Percentiles rank a stretch among this genome's conserved stretches.
These are phyloP conservation scores for Acanthamoeba healyi DNA, from an alignment of 208 protist genomes.

Conservation along the genomic window DNA sequence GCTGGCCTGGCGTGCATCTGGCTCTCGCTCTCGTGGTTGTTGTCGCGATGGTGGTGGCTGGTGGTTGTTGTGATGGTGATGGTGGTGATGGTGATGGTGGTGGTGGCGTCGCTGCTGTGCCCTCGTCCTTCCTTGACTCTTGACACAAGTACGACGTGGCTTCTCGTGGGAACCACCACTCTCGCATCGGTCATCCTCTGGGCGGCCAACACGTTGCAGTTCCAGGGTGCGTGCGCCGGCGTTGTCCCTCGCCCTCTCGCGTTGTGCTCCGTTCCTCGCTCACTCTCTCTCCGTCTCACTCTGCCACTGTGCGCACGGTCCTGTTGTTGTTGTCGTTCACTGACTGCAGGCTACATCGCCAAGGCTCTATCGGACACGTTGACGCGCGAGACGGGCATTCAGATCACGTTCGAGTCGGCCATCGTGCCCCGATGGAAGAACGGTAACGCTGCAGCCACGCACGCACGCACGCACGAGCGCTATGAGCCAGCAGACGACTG, in stretches of 20 bases:
- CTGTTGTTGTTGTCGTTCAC: not conserved
- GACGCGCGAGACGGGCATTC: conserved; percentile 31
- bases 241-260: not conserved
- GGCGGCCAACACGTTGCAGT: conserved; percentile 47
- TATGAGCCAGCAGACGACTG: not conserved
- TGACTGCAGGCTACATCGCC: conserved; percentile 32
- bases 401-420: conserved; percentile 61
- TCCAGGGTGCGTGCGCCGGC: conserved; percentile 15
- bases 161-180: conserved; percentile 49
- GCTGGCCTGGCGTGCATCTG: too few species aligned
- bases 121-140: not conserved
- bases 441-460: not conserved
- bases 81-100: too few species aligned
- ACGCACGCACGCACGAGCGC: too few species aligned
- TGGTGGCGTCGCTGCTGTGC: not conserved
- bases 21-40: too few species aligned
- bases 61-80: too few species aligned
- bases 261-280: not conserved
- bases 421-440: conserved; percentile 67
- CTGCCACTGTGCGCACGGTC: not conserved
- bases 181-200: conserved; percentile 31
- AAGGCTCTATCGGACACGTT: not conserved
- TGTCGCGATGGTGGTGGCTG: too few species aligned
- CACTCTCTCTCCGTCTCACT: not conserved
- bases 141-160: conserved; percentile 6